Conservation (phyloP, 257 asterid genomes). For the Jaltomata sinuosa region DNA sequence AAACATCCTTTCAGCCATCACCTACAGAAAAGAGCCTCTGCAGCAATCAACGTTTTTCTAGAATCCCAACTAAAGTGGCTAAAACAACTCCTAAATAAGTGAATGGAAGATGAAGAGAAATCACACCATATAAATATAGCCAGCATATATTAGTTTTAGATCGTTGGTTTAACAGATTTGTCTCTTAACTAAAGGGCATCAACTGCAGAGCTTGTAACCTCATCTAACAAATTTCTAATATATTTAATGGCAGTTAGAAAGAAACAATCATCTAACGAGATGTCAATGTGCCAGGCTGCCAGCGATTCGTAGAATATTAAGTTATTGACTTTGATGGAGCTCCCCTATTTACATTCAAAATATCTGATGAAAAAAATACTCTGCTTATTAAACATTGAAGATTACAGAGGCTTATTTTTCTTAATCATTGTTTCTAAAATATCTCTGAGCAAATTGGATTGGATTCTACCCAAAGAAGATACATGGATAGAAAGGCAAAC, state of each 20-base stretch:
- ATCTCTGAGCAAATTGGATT: neutral
- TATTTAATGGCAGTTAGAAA: neutral
- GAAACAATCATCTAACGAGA: neutral
- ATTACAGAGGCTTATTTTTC: neutral
- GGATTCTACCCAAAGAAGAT: neutral
- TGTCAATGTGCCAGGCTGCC: neutral
- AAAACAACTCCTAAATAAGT: neutral
- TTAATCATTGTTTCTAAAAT: neutral
- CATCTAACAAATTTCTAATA: neutral
- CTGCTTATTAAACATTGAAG: neutral
- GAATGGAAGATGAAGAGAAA: neutral
- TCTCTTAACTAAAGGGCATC: neutral
- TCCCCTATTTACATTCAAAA: neutral
- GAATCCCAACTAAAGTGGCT: neutral
- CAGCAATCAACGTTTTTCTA: neutral
- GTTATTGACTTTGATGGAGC: neutral
- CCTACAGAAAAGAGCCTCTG: neutral
- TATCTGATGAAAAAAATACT: neutral
- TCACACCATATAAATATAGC: neutral
- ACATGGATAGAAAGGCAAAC: neutral
- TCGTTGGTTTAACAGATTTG: neutral
- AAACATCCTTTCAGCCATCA: neutral
- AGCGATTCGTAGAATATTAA: neutral
- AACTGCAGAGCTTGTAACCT: neutral
- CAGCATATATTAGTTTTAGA: neutral